phyloP scores from a whole-genome alignment of 768 basidiomycete genomes.

The Mycena epipterygia region DNA sequence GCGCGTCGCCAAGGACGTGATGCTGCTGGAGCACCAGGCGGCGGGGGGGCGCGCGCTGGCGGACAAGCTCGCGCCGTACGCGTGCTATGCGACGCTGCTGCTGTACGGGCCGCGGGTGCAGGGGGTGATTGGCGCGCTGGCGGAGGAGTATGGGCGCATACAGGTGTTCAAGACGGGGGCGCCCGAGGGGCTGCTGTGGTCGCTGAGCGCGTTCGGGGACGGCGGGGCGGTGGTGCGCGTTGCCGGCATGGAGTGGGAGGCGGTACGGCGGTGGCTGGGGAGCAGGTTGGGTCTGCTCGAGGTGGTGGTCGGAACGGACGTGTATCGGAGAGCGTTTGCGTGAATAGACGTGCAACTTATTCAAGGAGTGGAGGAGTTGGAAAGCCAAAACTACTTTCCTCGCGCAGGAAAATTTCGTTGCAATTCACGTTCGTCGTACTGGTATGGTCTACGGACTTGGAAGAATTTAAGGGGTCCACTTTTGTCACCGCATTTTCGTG shows the following conservation, averaged over 20 bases:
- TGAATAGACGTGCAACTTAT: too few species aligned
- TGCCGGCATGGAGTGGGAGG: slow-evolving; percentile 83
- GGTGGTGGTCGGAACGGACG: slow-evolving; percentile 70
- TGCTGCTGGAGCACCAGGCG: slow-evolving; percentile 74
- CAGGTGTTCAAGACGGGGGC: slow-evolving; percentile 73
- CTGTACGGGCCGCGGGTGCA: slow-evolving; percentile 78
- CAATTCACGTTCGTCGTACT: too few species aligned
- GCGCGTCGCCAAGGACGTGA: slow-evolving; percentile 81
- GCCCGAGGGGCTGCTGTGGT: slow-evolving; percentile 86
- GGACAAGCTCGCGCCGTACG: slow-evolving; percentile 81
- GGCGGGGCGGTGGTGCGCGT: slow-evolving; percentile 75
- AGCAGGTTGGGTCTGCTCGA: slow-evolving; percentile 65
- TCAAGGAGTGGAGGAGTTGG: too few species aligned
- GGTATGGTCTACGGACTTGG: too few species aligned
- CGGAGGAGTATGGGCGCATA: slow-evolving; percentile 62
- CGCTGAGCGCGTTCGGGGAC: slow-evolving; percentile 71
- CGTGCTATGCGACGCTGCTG: slow-evolving; percentile 91
- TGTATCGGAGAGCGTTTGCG: slow-evolving; percentile 73
- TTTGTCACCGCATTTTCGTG: too few species aligned
- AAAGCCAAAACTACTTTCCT: too few species aligned
- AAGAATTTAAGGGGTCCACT: too few species aligned
- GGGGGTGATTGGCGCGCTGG: slow-evolving; percentile 62
- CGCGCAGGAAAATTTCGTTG: too few species aligned
- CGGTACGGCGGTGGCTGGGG: slow-evolving; percentile 78
- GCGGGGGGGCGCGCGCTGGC: slow-evolving; percentile 59